Conservation (phyloP, 768 basidiomycete genomes). For the Boletus insuetus region DNA sequence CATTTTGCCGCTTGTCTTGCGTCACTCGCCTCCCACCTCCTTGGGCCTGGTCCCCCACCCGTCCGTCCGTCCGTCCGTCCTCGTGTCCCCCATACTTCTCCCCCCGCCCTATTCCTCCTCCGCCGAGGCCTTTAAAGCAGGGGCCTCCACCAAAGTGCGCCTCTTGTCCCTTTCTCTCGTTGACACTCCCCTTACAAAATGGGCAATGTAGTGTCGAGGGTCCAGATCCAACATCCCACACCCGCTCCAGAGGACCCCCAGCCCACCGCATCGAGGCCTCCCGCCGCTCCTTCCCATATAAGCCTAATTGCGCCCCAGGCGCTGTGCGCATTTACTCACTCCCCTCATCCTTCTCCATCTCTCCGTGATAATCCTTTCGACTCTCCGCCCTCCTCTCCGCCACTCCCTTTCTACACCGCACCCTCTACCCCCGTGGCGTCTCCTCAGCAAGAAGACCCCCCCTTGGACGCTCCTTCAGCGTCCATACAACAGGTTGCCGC, state of each 20-base stretch:
- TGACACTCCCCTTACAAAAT: slow-evolving; percentile 15
- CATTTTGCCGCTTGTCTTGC: slow-evolving; percentile 18
- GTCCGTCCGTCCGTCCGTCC: slow-evolving; percentile 22
- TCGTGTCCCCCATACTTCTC: slow-evolving; percentile 28
- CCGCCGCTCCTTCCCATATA: slow-evolving; percentile 34
- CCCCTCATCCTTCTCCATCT: slow-evolving; percentile 34
- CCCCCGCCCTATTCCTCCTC: slow-evolving; percentile 25
- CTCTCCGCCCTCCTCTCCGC: slow-evolving; percentile 38
- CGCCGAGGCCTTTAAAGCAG: slow-evolving; percentile 22
- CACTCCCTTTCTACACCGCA: slow-evolving; percentile 45
- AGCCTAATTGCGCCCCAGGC: slow-evolving; percentile 33
- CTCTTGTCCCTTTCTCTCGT: slow-evolving; percentile 1
- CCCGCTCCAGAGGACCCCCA: slow-evolving; percentile 17
- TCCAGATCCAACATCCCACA: slow-evolving; percentile 27
- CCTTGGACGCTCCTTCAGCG: slow-evolving; percentile 20
- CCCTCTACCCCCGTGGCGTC: slow-evolving; percentile 45
- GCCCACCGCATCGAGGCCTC: slow-evolving; percentile 11
- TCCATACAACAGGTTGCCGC: slow-evolving; percentile 19
- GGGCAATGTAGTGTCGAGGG: slow-evolving; percentile 34
- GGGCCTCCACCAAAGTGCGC: slow-evolving; percentile 24
- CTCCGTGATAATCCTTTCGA: slow-evolving; percentile 37
- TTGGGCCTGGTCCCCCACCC: slow-evolving; percentile 13
- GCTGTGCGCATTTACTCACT: slow-evolving; percentile 26
- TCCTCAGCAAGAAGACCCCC: slow-evolving; percentile 38
- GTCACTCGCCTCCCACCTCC: slow-evolving; percentile 19